phyloP scores from a whole-genome alignment of 2,329 filamentous ascomycete genomes.

The Botrytis aclada region DNA sequence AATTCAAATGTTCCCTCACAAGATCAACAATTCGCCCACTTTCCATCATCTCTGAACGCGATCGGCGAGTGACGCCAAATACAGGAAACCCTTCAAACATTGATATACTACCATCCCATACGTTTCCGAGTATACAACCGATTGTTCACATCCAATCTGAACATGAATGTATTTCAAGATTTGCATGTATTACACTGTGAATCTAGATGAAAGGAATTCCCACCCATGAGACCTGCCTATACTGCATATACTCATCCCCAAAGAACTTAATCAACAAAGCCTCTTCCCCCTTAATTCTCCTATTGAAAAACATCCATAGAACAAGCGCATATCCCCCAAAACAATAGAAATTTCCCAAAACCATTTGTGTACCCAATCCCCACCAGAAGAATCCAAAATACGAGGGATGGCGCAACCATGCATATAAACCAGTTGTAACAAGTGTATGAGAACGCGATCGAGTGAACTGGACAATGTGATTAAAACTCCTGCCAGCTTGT shows the following conservation, averaged over 20 bases:
- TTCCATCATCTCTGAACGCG: neutral
- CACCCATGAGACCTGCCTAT: constrained; percentile 67
- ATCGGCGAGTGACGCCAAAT: neutral
- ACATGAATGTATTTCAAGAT: neutral
- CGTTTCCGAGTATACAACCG: neutral
- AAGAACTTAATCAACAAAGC: constrained; percentile 76
- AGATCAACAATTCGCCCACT: neutral
- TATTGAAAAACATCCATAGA: constrained; percentile 81
- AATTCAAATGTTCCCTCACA: neutral
- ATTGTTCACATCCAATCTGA: neutral
- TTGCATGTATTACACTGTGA: constrained; percentile 1
- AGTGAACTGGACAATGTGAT: constrained; percentile 75
- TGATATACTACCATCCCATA: neutral
- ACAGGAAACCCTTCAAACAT: neutral
- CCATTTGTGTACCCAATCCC: constrained; percentile 89
- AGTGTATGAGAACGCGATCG: constrained; percentile 68
- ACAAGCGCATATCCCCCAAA: constrained; percentile 70
- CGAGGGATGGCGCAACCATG: constrained; percentile 73
- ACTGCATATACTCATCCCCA: constrained; percentile 73
- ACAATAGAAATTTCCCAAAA: constrained; percentile 81
- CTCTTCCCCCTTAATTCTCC: constrained; percentile 77
- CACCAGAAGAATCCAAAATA: constrained; percentile 99
- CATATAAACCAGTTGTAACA: constrained; percentile 82
- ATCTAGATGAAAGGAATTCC: constrained; percentile 72
- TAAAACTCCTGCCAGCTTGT: constrained; percentile 87